Evolutionary conservation across 1,284 basidiomycete genomes (phyloP).

Genomic region (Apiotrichum mycotoxinovorans): DNA sequence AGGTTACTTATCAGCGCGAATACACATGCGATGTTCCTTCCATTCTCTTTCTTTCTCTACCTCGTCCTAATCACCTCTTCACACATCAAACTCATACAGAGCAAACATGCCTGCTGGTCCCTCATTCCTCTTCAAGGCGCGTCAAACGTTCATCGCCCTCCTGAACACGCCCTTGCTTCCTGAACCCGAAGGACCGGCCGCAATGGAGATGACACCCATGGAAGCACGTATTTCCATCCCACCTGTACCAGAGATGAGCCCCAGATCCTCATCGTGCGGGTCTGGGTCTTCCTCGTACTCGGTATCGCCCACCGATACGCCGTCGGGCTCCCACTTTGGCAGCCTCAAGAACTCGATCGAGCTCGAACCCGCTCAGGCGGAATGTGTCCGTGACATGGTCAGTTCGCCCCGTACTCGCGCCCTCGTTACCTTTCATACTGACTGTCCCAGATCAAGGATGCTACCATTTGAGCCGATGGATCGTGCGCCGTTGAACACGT

Average conservation of each 20-base stretch:
- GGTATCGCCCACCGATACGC: background rate
- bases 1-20: too few species aligned
- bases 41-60: too few species aligned
- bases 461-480: background rate
- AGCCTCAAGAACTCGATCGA: background rate
- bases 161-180: too few species aligned
- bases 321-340: background rate
- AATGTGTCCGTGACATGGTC: slow-evolving; percentile 1
- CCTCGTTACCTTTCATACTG: background rate
- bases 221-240: too few species aligned
- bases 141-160: too few species aligned
- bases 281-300: slow-evolving; percentile 33
- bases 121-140: background rate
- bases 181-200: too few species aligned
- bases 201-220: too few species aligned
- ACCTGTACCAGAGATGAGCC: background rate
- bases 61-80: too few species aligned
- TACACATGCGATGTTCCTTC: too few species aligned
- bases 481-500: too few species aligned
- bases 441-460: background rate
- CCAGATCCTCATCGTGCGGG: slow-evolving; percentile 24
- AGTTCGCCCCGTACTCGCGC: background rate
- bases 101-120: background rate
- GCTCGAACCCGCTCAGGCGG: background rate
- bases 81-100: background rate